Evolutionary conservation across 1,284 basidiomycete species (phyloP).

Genomic region (Cutaneotrichosporon sp.): DNA sequence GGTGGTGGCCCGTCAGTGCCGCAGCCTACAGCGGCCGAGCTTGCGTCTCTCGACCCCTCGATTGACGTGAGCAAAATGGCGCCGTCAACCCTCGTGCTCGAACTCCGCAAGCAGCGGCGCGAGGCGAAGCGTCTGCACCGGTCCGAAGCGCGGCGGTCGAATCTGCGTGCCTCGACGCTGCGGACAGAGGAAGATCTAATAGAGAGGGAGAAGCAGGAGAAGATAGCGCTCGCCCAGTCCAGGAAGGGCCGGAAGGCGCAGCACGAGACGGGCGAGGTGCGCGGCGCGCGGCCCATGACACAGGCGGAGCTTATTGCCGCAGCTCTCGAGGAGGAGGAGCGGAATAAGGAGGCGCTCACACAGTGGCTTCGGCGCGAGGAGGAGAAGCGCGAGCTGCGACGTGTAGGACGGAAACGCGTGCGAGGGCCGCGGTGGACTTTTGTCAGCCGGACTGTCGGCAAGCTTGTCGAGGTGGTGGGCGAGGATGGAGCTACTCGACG

Average conservation of each 20-base stretch:
- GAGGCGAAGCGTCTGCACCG: slow-evolving; percentile 36
- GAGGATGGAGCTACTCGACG: background rate
- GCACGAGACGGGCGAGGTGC: slow-evolving; percentile 36
- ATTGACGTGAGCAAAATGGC: slow-evolving; percentile 39
- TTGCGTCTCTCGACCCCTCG: slow-evolving; percentile 25
- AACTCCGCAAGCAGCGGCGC: slow-evolving; percentile 34
- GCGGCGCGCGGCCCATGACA: slow-evolving; percentile 39
- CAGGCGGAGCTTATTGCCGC: slow-evolving; percentile 53
- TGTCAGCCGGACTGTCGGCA: slow-evolving; percentile 47
- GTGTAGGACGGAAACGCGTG: slow-evolving; percentile 48
- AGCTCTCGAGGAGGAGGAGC: slow-evolving; percentile 53
- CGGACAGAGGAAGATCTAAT: slow-evolving; percentile 33
- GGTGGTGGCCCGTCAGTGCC: slow-evolving; percentile 10
- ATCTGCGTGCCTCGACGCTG: slow-evolving; percentile 41
- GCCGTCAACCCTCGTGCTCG: slow-evolving; percentile 40
- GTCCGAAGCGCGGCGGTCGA: slow-evolving; percentile 35
- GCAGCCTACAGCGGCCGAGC: slow-evolving; percentile 8
- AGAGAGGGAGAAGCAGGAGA: slow-evolving; percentile 27
- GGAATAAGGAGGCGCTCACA: slow-evolving; percentile 51
- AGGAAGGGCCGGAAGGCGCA: slow-evolving; percentile 30
- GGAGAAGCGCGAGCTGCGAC: slow-evolving; percentile 48
- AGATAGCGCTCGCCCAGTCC: slow-evolving; percentile 7
- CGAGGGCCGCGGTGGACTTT: slow-evolving; percentile 51
- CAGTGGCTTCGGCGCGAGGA: slow-evolving; percentile 53
- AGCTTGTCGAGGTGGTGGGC: slow-evolving; percentile 35